Percentiles rank a stretch among this genome's conserved stretches.
Conservation (phyloP, 768 basidiomycete species). For the Grammothele lineata region DNA sequence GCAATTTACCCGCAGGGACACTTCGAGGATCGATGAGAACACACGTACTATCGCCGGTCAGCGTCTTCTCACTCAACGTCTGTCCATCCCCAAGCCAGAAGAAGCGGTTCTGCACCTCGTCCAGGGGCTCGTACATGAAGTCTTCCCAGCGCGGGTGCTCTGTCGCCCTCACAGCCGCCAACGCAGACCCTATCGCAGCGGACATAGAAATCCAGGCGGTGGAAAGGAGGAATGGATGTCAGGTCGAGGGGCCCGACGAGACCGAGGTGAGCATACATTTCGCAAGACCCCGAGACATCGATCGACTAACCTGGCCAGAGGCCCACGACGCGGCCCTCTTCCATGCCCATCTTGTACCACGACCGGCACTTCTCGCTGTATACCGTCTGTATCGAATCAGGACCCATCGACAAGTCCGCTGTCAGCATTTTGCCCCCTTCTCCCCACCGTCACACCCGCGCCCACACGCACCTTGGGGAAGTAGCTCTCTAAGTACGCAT, state of each 20-base stretch:
- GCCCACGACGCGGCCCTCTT: constrained; percentile 51
- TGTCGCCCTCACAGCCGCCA: constrained; percentile 34
- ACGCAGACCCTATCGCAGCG: not conserved
- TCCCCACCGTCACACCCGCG: too few species aligned
- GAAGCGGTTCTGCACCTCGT: constrained; percentile 42
- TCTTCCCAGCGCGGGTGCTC: constrained; percentile 60
- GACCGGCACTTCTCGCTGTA: constrained; percentile 53
- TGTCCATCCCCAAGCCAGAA: constrained; percentile 59
- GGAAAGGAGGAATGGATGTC: constrained; percentile 47
- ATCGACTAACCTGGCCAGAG: constrained; percentile 57
- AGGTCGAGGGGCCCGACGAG: not conserved
- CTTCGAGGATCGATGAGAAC: too few species aligned
- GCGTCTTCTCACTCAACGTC: constrained; percentile 43
- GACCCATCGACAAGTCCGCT: too few species aligned
- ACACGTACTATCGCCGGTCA: constrained; percentile 27
- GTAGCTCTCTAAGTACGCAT: constrained; percentile 53
- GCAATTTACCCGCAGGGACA: too few species aligned
- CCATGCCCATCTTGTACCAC: constrained; percentile 59
- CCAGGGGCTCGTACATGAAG: constrained; percentile 45
- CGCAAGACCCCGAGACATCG: too few species aligned
- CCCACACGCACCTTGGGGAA: constrained; percentile 37
- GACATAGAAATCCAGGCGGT: constrained; percentile 42
- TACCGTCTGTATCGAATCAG: constrained; percentile 57
- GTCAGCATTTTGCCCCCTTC: too few species aligned
- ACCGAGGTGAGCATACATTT: not conserved